phyloP scores from a whole-genome alignment of 257 asterid species.

The Solanum corneliomulleri region DNA sequence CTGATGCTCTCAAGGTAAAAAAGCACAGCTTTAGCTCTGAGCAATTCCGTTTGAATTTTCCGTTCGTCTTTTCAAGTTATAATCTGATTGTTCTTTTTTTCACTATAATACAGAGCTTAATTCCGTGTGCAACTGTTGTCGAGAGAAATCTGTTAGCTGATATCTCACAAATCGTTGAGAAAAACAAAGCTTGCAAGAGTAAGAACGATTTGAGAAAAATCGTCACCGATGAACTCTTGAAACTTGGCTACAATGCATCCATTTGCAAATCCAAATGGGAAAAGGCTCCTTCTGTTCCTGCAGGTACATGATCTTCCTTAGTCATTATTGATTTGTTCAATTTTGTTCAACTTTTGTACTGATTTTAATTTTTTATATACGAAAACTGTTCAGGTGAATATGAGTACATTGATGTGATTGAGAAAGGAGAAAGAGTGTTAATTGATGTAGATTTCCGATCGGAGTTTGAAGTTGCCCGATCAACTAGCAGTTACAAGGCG shows the following conservation, averaged over 20 bases:
- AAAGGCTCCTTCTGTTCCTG: constrained; percentile 60
- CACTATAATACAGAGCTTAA: constrained; percentile 44
- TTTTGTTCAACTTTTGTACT: not conserved
- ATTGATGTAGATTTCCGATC: constrained; percentile 84
- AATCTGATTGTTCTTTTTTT: not conserved
- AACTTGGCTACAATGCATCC: constrained; percentile 63
- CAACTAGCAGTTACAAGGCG: constrained; percentile 54
- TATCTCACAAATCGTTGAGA: constrained; percentile 61
- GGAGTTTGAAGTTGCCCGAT: constrained; percentile 82
- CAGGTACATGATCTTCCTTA: constrained; percentile 33
- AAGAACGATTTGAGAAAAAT: constrained; percentile 58
- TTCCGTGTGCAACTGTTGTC: constrained; percentile 45
- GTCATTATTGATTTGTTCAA: not conserved
- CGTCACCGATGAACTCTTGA: constrained; percentile 48
- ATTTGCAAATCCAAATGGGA: constrained; percentile 91
- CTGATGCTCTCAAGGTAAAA: constrained; percentile 70
- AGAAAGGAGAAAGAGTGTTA: constrained; percentile 50
- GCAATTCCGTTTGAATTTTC: too few relatives aligned
- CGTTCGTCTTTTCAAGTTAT: not conserved
- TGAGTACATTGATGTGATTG: constrained; percentile 73
- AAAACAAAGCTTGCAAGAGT: constrained; percentile 44
- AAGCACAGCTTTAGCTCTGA: not conserved
- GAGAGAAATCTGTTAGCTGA: constrained; percentile 88
- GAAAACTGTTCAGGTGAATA: constrained; percentile 42
- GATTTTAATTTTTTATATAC: not conserved